A percentile compares a stretch with the other conserved stretches of the same genome.
Evolutionary conservation across 192 early-diverging fungal genomes (phyloP).

Genomic region (Backusella mclennaniae): DNA sequence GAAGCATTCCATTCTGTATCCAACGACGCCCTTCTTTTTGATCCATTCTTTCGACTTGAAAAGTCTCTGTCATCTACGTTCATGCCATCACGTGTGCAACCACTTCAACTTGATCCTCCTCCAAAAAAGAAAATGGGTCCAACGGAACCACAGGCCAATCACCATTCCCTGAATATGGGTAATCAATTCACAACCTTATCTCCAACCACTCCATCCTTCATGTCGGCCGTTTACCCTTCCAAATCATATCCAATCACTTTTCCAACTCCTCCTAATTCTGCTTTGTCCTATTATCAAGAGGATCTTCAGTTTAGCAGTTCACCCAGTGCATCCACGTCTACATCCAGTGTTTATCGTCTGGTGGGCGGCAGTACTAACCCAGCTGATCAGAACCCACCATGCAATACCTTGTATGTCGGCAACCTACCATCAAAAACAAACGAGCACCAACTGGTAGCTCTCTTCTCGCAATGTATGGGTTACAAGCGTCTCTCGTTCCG

Average conservation of each 20-base stretch:
- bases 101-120: background rate
- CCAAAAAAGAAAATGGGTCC: background rate
- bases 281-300: background rate
- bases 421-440: constrained; percentile 86
- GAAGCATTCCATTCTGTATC: constrained; percentile 39
- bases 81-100: background rate
- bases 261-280: background rate
- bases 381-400: constrained; percentile 95
- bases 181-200: background rate
- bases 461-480: constrained; percentile 79
- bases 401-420: constrained; percentile 97
- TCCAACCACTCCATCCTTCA: constrained; percentile 1
- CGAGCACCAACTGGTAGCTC: constrained; percentile 80
- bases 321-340: background rate
- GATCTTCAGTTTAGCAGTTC: background rate
- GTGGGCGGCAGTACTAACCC: constrained; percentile 34
- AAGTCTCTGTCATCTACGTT: background rate
- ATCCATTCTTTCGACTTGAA: background rate
- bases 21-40: constrained; percentile 30
- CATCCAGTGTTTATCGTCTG: background rate
- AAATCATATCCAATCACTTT: constrained; percentile 11
- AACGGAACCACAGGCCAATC: background rate
- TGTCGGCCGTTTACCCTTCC: background rate
- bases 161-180: background rate
- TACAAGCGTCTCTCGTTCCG: constrained; percentile 91